Evolutionary conservation across 2,329 filamentous ascomycete genomes (phyloP).

Genomic region (Zopfia rhizophila): DNA sequence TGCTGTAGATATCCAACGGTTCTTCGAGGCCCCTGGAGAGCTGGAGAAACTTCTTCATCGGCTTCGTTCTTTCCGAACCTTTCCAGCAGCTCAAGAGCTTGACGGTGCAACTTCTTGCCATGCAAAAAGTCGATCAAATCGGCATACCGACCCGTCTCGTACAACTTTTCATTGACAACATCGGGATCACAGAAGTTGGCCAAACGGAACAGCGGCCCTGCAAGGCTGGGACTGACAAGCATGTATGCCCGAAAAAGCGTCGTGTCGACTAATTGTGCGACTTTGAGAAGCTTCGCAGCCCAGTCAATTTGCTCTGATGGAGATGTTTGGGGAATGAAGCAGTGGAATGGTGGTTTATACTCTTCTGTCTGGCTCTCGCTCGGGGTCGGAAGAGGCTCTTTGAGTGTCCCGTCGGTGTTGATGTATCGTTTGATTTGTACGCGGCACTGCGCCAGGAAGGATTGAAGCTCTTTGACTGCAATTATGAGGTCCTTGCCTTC

Average conservation of each 20-base stretch:
- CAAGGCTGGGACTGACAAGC: conserved; percentile 86
- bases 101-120: conserved; percentile 90
- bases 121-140: conserved; percentile 98
- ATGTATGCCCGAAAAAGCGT: conserved; percentile 95
- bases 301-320: conserved; percentile 62
- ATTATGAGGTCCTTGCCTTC: conserved; percentile 85
- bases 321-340: conserved; percentile 50
- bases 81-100: conserved; percentile 83
- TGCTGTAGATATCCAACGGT: conserved; percentile 92
- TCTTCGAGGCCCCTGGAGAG: conserved; percentile 81
- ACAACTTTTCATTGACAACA: conserved; percentile 91
- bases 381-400: conserved; percentile 64
- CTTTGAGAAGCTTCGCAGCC: conserved; percentile 76
- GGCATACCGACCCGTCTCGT: conserved; percentile 88
- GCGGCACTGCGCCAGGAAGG: conserved; percentile 88
- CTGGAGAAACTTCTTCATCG: conserved; percentile 57
- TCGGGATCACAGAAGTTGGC: conserved; percentile 97
- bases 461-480: conserved; percentile 84
- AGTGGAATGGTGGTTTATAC: conserved; percentile 55
- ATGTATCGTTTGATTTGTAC: conserved; percentile 70
- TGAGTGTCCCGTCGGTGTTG: conserved; percentile 67
- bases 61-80: conserved; percentile 75
- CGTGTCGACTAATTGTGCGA: conserved; percentile 89
- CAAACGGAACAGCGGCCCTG: conserved; percentile 90
- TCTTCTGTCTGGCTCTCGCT: conserved; percentile 50